These are phyloP conservation scores for Boletus reticulatus DNA, from an alignment of 768 basidiomycete genomes.

Conservation along the genomic window DNA sequence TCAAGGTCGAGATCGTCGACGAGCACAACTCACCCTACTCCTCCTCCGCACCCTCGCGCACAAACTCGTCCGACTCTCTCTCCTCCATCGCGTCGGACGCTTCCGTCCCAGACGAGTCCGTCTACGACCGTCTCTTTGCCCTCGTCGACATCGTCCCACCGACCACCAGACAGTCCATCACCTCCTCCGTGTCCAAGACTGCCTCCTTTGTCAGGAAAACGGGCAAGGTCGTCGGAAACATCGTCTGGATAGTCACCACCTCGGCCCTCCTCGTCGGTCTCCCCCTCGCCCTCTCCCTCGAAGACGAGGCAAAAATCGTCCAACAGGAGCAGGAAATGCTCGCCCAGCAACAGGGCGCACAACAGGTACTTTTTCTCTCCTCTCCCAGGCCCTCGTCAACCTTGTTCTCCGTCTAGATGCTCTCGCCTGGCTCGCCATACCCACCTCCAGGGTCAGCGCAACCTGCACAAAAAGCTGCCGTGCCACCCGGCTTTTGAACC, in stretches of 20 bases:
- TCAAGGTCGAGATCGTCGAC: constrained; percentile 89
- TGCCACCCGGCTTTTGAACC: constrained; percentile 83
- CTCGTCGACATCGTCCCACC: constrained; percentile 97
- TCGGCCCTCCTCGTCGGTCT: constrained; percentile 91
- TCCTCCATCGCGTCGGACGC: constrained; percentile 75
- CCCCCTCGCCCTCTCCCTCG: constrained; percentile 88
- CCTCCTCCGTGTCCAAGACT: constrained; percentile 57
- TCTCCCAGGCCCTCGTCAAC: not conserved
- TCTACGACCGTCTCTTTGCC: constrained; percentile 85
- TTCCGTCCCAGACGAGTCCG: constrained; percentile 71
- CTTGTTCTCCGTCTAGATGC: constrained; percentile 52
- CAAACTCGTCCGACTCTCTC: constrained; percentile 67
- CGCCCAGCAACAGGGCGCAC: constrained; percentile 89
- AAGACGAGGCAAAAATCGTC: constrained; percentile 94
- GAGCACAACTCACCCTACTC: constrained; percentile 77
- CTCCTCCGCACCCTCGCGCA: constrained; percentile 71
- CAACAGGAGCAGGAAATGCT: constrained; percentile 93
- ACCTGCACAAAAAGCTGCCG: constrained; percentile 50
- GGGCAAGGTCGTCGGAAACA: constrained; percentile 74
- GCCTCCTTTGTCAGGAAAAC: constrained; percentile 63
- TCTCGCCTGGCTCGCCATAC: constrained; percentile 59
- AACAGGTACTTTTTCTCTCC: constrained; percentile 59
- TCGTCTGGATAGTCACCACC: constrained; percentile 95
- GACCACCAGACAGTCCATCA: constrained; percentile 75
- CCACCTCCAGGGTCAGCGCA: constrained; percentile 44